Percentiles rank a stretch among this genome's conserved stretches.
phyloP scores from a whole-genome alignment of 192 early-diverging fungal genomes.

The Dimargaris xerosporica region DNA sequence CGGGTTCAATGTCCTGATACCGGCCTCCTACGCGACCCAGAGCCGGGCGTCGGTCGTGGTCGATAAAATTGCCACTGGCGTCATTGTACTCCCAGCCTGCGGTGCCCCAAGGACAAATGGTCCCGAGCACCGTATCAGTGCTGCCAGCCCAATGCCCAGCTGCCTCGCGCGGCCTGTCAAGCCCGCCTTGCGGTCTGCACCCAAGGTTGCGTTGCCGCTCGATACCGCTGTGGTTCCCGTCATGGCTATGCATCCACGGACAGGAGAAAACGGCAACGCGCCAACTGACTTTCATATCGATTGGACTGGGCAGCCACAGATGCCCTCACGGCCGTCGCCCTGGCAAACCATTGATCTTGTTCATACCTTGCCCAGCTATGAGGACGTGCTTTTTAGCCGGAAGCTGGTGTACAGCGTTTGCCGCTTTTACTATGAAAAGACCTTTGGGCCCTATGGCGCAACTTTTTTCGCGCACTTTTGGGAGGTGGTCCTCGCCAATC shows the following conservation, averaged over 20 bases:
- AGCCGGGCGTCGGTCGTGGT: too few relatives aligned
- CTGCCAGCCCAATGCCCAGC: not conserved
- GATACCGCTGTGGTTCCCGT: not conserved
- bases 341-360: not conserved
- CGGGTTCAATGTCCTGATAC: conserved; percentile 4
- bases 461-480: not conserved
- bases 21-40: too few relatives aligned
- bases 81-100: too few relatives aligned
- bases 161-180: not conserved
- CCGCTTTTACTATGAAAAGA: not conserved
- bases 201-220: not conserved
- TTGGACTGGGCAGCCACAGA: not conserved
- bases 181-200: not conserved
- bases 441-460: not conserved
- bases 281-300: not conserved
- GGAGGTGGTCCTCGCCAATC: not conserved
- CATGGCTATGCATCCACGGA: not conserved
- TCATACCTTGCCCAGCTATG: not conserved
- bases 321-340: not conserved
- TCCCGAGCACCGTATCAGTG: not conserved
- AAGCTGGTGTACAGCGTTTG: not conserved
- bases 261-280: too few relatives aligned
- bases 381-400: not conserved
- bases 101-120: not conserved
- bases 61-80: too few relatives aligned